Evolutionary conservation across 108 stramenopile genomes (phyloP).

Genomic region (Skeletonema potamos): DNA sequence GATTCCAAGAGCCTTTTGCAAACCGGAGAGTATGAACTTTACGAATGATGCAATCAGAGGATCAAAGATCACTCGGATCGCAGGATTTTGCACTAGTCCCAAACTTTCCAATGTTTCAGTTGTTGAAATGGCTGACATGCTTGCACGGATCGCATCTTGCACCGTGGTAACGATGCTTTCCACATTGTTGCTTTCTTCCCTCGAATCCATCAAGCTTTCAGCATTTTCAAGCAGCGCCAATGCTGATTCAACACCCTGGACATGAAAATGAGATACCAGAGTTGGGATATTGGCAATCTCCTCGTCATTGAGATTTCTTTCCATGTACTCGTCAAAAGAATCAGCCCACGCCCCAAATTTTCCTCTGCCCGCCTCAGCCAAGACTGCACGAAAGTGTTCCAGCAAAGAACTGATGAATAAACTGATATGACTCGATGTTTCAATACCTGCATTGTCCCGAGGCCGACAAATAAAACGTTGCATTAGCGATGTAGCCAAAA

Average conservation of each 20-base stretch:
- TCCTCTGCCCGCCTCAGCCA: conserved; percentile 8
- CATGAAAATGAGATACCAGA: conserved; percentile 31
- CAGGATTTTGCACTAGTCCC: conserved; percentile 13
- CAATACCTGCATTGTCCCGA: neutral
- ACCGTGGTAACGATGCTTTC: conserved; percentile 4
- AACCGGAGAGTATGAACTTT: conserved; percentile 14
- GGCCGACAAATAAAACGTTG: conserved; percentile 10
- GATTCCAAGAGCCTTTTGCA: conserved; percentile 24
- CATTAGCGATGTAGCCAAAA: conserved; percentile 24
- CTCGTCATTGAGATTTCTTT: conserved; percentile 20
- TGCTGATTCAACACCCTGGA: conserved; percentile 25
- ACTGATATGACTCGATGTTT: conserved; percentile 24
- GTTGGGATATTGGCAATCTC: conserved; percentile 18
- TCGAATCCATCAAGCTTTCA: neutral
- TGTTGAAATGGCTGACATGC: conserved; percentile 9
- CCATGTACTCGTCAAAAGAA: conserved; percentile 22
- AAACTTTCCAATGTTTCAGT: conserved; percentile 40
- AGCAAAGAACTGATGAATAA: conserved; percentile 28
- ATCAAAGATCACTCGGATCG: conserved; percentile 32
- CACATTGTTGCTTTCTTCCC: conserved; percentile 10
- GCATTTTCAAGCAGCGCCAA: conserved; percentile 19
- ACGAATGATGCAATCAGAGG: conserved; percentile 20
- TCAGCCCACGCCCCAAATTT: conserved; percentile 27
- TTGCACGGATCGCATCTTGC: conserved; percentile 18
- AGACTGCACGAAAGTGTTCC: conserved; percentile 19